Conservation (phyloP, 192 early-diverging fungal species). For the Umbelopsis isabellina region DNA sequence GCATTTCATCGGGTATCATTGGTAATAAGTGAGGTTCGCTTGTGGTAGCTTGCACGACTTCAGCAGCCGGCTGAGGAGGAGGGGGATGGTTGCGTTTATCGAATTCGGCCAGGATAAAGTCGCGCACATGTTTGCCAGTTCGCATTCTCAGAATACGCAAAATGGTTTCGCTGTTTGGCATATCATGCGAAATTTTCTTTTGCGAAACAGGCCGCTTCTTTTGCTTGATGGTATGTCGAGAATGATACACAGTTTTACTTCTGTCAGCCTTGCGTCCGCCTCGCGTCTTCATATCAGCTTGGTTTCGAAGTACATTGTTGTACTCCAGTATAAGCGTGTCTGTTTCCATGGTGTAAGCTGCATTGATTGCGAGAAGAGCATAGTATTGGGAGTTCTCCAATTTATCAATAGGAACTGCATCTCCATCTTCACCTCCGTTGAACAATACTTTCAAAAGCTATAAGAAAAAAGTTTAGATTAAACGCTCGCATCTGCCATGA, state of each 20-base stretch:
- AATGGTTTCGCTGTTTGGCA: conserved; percentile 52
- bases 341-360: conserved; percentile 69
- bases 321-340: conserved; percentile 69
- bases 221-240: conserved; percentile 35
- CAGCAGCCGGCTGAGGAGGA: conserved; percentile 1
- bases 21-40: background rate
- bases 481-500: too few relatives aligned
- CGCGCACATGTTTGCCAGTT: conserved; percentile 43
- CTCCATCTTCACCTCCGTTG: conserved; percentile 71
- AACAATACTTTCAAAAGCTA: conserved; percentile 74
- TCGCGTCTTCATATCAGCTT: conserved; percentile 32
- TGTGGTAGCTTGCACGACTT: background rate
- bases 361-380: conserved; percentile 63
- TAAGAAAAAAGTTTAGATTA: background rate
- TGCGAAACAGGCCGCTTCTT: conserved; percentile 19
- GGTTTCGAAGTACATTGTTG: conserved; percentile 38
- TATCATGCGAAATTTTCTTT: conserved; percentile 34
- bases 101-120: conserved; percentile 45
- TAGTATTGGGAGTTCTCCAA: conserved; percentile 69
- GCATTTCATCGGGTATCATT: conserved; percentile 17
- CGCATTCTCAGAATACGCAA: conserved; percentile 55
- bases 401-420: conserved; percentile 62
- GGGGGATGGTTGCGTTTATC: conserved; percentile 35
- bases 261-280: conserved; percentile 45
- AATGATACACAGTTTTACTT: conserved; percentile 45